Evolutionary conservation across 1,139 yeast genomes (phyloP), one percentile per base, ranked within the genome.

Genomic region (Candida sojae): DNA sequence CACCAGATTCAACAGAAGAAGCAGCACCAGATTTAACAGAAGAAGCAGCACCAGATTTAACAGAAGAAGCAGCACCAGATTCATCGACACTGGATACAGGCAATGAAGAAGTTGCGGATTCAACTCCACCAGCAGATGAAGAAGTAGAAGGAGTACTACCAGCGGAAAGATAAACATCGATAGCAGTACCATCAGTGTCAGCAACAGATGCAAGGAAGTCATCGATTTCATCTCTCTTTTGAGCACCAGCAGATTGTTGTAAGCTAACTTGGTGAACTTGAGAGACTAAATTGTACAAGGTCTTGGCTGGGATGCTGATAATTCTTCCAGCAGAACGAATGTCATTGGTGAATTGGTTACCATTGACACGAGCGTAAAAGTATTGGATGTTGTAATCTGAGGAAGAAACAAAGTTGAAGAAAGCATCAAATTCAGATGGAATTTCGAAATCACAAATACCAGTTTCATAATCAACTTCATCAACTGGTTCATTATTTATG

Each of bases 371-470:
- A 43, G 68, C 59, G 62, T 73, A 74, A 68, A 70, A 73, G 60
- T 69, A 72, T 53, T 67, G 68, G 47, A 62, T 69, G 42, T 61
- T 53, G 63, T 66, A 73, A 53, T 73, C 69, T 43, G 69, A 70
- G 11, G 51, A 45, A 36, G 70, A 60, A 30, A 32, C 54, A 61
- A 60, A 72, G 35, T 58, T 55, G 57, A 69, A 71, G 43, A 46
- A 37, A 38, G 58, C 62, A 40, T 73, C 71, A 50, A 58, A 64
- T 29, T 47, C 6, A 4, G 57, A 46, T 53, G 77, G 75, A 45
- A 74, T 54, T n/a, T 67, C 51, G 68, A 71, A 73, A 44, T 71
- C 67, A 64, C 79, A 74, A n/a, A 50, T 52, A 53, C 77, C 79
- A 45, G 78, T 68, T 51, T 67, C 76, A 52, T 65, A 66, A 62